Base-by-base conservation (phyloP, 2,329 filamentous ascomycete species). In the Colletotrichum spinosum region DNA sequence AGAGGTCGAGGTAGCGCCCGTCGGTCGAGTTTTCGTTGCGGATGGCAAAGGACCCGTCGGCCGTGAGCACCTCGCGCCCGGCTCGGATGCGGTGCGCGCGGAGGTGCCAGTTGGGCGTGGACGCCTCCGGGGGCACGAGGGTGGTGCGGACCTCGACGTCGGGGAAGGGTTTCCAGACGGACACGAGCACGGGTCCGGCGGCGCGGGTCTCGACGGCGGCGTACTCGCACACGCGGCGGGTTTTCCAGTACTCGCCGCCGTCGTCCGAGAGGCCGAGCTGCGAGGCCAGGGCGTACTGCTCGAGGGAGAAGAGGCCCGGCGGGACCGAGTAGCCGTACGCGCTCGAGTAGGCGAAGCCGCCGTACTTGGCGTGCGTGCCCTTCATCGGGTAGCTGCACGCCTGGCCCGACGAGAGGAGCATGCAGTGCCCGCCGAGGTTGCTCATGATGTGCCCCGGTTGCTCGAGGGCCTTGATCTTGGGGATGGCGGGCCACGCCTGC, bases 321-420 rank as follows among this genome's bases (percentile, higher is more conserved):
- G 92, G 91, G 0, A 94, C 92, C 0, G 89, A 92, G 78, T 94
- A 94, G 17, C 84, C 91, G 74, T 92, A 94, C 0, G 90, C 86
- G 56, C 90, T 89, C 72, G 88, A 91, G 77, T 94, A 94, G 6
- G 91, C 91, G 73, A 94, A 94, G 65, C 88, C 86, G 51, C 92
- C 92, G 75, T 94, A 94, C 73, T 94, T 94, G 67, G 92, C 90
- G 75, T 94, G 91, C 0, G 91, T 92, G 58, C 90, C 91, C 76
- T 92, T 92, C 82, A 94, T 90, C 0, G 92, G 90, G 73, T 94
- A 94, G 75, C 91, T 90, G 76, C 92, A 94, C n/a, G 89, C 90
- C 75, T 95, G 92, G 1, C 92, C 92, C 0, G 89, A 92, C 4
- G 88, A 90, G 8, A 94, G 83, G 33, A 94, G 82, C 82, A 94